phyloP scores from a whole-genome alignment of 768 basidiomycete genomes.

The Lentinula boryana region DNA sequence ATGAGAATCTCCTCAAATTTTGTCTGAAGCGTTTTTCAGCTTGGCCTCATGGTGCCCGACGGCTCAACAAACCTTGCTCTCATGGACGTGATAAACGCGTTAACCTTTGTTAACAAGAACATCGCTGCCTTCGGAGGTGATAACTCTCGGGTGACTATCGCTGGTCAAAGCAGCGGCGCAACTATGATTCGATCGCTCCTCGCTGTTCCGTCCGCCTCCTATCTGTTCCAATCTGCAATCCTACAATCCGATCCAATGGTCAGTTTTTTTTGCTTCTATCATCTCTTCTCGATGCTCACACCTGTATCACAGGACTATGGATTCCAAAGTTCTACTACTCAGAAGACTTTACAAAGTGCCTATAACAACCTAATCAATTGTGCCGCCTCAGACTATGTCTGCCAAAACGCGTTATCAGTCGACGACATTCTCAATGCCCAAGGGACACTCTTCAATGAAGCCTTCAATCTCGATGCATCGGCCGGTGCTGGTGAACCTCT shows the following conservation, averaged over 20 bases:
- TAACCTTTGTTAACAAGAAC: constrained; percentile 55
- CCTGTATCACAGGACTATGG: constrained; percentile 56
- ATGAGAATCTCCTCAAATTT: neutral
- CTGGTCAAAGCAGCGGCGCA: constrained; percentile 81
- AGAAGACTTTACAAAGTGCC: constrained; percentile 43
- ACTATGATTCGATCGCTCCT: constrained; percentile 73
- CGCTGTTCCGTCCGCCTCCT: constrained; percentile 61
- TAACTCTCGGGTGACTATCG: constrained; percentile 59
- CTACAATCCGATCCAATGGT: constrained; percentile 89
- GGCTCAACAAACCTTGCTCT: constrained; percentile 69
- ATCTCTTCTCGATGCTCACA: constrained; percentile 1
- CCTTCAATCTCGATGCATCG: constrained; percentile 41
- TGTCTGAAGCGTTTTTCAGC: constrained; percentile 27
- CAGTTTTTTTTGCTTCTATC: constrained; percentile 11
- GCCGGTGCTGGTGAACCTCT: constrained; percentile 53
- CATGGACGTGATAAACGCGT: constrained; percentile 59
- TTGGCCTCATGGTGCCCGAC: constrained; percentile 71
- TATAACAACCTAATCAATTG: constrained; percentile 48
- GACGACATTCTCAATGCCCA: constrained; percentile 50
- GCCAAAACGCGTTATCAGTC: constrained; percentile 45
- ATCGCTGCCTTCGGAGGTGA: constrained; percentile 65
- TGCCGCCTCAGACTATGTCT: constrained; percentile 36
- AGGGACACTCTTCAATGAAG: constrained; percentile 34
- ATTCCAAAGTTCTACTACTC: constrained; percentile 50
- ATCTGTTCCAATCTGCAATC: constrained; percentile 72